A percentile compares a stretch with the other conserved stretches of the same genome.
Evolutionary conservation across 257 asterid species (phyloP).

Genomic region (Echium plantagineum): DNA sequence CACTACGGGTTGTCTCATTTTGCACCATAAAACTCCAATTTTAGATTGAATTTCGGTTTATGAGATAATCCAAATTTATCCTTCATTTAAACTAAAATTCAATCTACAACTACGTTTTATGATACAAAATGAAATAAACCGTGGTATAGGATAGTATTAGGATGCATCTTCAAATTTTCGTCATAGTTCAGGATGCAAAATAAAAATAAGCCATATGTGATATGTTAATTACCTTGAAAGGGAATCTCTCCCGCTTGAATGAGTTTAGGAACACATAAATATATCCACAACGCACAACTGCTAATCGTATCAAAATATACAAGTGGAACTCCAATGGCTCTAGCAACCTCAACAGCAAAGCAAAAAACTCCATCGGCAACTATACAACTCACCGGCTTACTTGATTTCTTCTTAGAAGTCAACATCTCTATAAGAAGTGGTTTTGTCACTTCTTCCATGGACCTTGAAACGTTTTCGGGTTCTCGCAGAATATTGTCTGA

Average conservation of each 20-base stretch:
- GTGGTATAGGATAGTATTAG: too few relatives aligned
- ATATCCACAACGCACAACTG: conserved; percentile 48
- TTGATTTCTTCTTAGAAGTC: too few relatives aligned
- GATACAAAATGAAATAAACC: too few relatives aligned
- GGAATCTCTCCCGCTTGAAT: conserved; percentile 50
- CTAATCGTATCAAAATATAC: conserved; percentile 47
- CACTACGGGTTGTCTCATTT: too few relatives aligned
- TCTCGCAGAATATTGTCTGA: conserved; percentile 33
- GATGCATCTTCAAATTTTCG: too few relatives aligned
- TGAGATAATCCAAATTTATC: too few relatives aligned
- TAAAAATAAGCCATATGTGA: too few relatives aligned
- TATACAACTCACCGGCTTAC: conserved; percentile 25
- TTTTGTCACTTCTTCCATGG: conserved; percentile 22
- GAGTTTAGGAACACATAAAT: conserved; percentile 44
- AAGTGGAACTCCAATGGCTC: conserved; percentile 20
- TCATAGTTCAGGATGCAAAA: too few relatives aligned
- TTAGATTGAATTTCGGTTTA: too few relatives aligned
- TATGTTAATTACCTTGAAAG: conserved; percentile 29
- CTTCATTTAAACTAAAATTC: too few relatives aligned
- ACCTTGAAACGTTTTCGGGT: conserved; percentile 9
- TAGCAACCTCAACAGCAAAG: conserved; percentile 33
- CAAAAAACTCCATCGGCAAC: conserved; percentile 47
- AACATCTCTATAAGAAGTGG: conserved; percentile 32
- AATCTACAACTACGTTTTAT: too few relatives aligned
- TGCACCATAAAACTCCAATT: too few relatives aligned